Base-by-base conservation (phyloP, 352 stramenopile genomes). In the Phytopythium ostracodes region DNA sequence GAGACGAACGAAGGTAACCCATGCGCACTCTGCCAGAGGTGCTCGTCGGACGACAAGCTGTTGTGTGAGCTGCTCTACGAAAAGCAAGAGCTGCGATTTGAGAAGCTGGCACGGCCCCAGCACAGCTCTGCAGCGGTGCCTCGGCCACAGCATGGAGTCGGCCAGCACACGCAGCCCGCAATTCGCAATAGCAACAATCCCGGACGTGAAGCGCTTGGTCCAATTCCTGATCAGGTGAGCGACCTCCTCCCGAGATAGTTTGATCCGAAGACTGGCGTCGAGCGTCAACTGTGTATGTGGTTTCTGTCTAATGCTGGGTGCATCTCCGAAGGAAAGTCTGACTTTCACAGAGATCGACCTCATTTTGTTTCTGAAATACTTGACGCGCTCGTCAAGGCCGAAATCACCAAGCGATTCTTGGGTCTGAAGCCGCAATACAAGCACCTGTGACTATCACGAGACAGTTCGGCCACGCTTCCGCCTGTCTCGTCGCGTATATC, bases 281-380 rank as follows among this genome's bases (percentile, higher is more conserved):
- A 42, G 5, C n/a, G 12, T 14, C 33, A 43, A 20, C 40, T 62
- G 8, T 62, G 61, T 44, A 43, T 66, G 22, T 24, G 61, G 20
- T 62, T 56, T 36, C 24, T 62, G 2, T 66, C 61, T 1, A 66
- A 66, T 27, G 53, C 25, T 18, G 53, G 61, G 0, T 66, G 44
- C 20, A 1, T 22, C 2, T 66, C 61, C 10, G 36, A 42, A 42
- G 36, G 36, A 38, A 18, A 17, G 9, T 11, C 22, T 17, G 31
- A 25, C 22, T 5, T 15, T 22, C 17, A 59, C n/a, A 9, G 33
- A 11, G 18, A 46, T 20, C 53, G 44, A 7, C 10, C 54, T 4
- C 61, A 62, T 27, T 66, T 62, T 15, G 46, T 66, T 47, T 54
- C 61, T 43, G 33, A 25, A 3, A 33, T 9, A 10, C 33, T 66